phyloP scores from a whole-genome alignment of 805 yeast species.

The Grigorovia humatica region DNA sequence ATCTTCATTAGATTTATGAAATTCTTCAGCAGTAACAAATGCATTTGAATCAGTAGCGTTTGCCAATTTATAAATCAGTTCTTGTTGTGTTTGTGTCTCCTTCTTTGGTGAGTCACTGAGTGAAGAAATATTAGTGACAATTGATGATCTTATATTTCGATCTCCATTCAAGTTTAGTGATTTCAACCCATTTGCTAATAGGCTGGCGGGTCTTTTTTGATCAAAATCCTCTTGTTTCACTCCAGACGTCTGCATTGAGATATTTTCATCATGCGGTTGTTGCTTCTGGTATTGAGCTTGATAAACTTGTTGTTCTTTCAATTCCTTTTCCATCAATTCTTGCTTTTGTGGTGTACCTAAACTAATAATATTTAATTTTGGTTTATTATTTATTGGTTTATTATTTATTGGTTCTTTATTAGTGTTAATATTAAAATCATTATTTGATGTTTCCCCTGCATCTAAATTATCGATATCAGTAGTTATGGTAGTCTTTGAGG shows the following conservation, averaged over 20 bases:
- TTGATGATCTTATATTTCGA: slow-evolving; percentile 11
- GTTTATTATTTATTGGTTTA: slow-evolving; percentile 1
- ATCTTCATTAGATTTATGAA: not conserved
- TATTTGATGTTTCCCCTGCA: not conserved
- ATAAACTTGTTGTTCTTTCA: slow-evolving; percentile 4
- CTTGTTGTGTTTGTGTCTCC: not conserved
- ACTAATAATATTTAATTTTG: slow-evolving; percentile 17
- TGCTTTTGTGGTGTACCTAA: slow-evolving; percentile 21
- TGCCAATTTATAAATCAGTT: slow-evolving; percentile 18
- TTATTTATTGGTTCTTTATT: not conserved
- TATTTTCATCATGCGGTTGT: not conserved
- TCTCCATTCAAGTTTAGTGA: slow-evolving; percentile 6
- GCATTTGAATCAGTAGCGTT: slow-evolving; percentile 18
- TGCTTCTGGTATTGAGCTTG: not conserved
- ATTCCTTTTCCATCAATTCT: slow-evolving; percentile 13
- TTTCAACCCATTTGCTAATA: slow-evolving; percentile 15
- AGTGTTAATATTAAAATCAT: not conserved
- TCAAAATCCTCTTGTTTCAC: slow-evolving; percentile 7
- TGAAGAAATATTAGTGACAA: slow-evolving; percentile 16
- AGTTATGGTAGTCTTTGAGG: not conserved
- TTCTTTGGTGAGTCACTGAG: slow-evolving; percentile 20
- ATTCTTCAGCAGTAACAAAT: slow-evolving; percentile 25
- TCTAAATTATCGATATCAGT: not conserved
- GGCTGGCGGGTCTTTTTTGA: slow-evolving; percentile 11
- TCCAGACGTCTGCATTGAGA: not conserved